Evolutionary conservation across 2,329 filamentous ascomycete genomes (phyloP), one percentile per base, ranked within the genome.

Genomic region (Boeremia lycopersici): DNA sequence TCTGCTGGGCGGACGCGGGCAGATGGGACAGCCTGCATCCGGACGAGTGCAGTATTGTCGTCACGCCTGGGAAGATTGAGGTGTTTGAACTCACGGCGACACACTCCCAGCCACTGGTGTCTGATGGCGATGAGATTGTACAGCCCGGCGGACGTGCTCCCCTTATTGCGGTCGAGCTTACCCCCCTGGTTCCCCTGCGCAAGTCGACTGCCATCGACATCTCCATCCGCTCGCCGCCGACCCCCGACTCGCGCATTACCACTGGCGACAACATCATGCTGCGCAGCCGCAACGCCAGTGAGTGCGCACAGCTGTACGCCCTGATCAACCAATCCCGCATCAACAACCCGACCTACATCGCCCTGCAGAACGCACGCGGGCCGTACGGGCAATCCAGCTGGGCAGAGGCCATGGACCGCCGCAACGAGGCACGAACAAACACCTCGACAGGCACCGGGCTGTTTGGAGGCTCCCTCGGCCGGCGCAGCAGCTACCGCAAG

Each of bases 191-290:
- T 7, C 89, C 93, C 63, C 87, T 98, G 57, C 86, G 93, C 59
- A 89, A 93, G 68, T 95, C 93, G 66, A 99, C 92, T 19, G 90
- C 90, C 3, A 85, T 99, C 29, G 95, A 99, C 72, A 90, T 99
- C 48, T 95, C 96, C 62, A 91, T 99, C 61, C 89, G 92, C 44
- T 97, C 93, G 6, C 91, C 91, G 1, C 89, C 93, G 25, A 89
- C 89, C 6, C 72, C 82, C 30, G 85, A 89, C 59, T 92, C 89
- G 5, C 85, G 86, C 64, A 83, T 96, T 52, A 84, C 81, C 55
- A 83, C 88, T 11, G 75, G 77, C 40, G 88, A 87, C 65, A 95
- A 96, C 71, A 90, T 96, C 77, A 93, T 96, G 81, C 95, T 98
- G 83, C 89, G 95, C 36, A 91, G 91, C 42, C 81, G 88, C 36